These are phyloP conservation scores for Hirschioporus abietinus DNA, from an alignment of 768 basidiomycete genomes.

Conservation along the genomic window DNA sequence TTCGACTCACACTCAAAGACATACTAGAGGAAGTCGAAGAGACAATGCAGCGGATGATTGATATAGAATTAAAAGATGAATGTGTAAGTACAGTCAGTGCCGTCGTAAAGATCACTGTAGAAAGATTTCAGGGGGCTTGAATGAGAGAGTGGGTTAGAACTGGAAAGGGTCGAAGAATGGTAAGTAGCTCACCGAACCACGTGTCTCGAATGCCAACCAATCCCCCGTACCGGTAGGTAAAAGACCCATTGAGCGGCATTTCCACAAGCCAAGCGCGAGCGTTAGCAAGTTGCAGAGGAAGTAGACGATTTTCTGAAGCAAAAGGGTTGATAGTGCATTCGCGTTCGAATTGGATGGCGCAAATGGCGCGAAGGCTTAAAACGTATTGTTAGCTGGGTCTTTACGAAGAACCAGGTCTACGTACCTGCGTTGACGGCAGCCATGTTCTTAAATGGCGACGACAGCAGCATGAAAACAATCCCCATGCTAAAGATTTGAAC, in stretches of 20 bases:
- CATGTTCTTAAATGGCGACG: constrained; percentile 81
- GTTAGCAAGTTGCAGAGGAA: constrained; percentile 72
- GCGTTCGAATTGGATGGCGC: constrained; percentile 45
- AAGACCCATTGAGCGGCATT: constrained; percentile 89
- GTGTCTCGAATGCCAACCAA: constrained; percentile 90
- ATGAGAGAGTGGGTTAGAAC: background rate
- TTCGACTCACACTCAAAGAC: too few relatives aligned
- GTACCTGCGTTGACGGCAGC: constrained; percentile 72
- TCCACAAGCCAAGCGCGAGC: constrained; percentile 83
- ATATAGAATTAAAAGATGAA: background rate
- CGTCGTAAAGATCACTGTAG: background rate
- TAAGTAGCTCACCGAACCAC: constrained; percentile 46
- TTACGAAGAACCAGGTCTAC: constrained; percentile 20
- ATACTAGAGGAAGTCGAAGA: too few relatives aligned
- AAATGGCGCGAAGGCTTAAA: constrained; percentile 65
- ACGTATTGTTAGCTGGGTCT: background rate
- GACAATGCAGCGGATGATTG: background rate
- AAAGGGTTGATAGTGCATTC: constrained; percentile 44
- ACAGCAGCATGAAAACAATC: constrained; percentile 88
- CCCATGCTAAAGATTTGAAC: constrained; percentile 97
- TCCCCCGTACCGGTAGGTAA: constrained; percentile 88
- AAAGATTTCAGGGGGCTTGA: background rate
- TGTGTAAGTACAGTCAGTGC: background rate
- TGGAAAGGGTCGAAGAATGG: background rate
- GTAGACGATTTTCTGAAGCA: constrained; percentile 66